These are phyloP conservation scores for Ogataea zsoltii DNA, from an alignment of 805 yeast species.

Conservation along the genomic window DNA sequence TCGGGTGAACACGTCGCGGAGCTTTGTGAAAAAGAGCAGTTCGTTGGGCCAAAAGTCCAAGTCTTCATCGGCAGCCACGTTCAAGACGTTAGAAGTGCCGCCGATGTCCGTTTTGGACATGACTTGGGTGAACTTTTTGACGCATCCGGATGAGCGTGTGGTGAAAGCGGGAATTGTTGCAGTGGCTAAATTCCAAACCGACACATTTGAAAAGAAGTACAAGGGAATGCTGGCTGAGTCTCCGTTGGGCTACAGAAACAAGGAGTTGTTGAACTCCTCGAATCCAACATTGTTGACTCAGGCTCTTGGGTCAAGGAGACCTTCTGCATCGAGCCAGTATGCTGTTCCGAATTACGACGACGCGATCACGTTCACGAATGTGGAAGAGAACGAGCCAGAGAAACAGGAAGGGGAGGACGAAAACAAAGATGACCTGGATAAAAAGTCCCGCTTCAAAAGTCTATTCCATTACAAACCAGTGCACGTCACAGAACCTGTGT, in stretches of 20 bases:
- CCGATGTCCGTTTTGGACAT: constrained; percentile 55
- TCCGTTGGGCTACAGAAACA: constrained; percentile 51
- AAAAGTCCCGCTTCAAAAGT: constrained; percentile 29
- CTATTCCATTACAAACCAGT: constrained; percentile 26
- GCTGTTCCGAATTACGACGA: constrained; percentile 24
- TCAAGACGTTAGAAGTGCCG: constrained; percentile 35
- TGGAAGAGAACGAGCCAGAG: constrained; percentile 17
- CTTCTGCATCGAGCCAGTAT: constrained; percentile 7
- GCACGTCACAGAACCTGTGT: constrained; percentile 25
- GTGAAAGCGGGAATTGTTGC: constrained; percentile 55
- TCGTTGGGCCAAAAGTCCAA: constrained; percentile 15
- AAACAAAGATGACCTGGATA: constrained; percentile 16
- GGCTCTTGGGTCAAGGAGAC: constrained; percentile 13
- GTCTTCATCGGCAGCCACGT: constrained; percentile 9
- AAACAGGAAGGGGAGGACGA: constrained; percentile 21
- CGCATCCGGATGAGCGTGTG: constrained; percentile 60
- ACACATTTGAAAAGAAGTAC: constrained; percentile 54
- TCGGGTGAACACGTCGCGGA: constrained; percentile 24
- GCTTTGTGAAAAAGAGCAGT: constrained; percentile 13
- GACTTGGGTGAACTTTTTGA: constrained; percentile 57
- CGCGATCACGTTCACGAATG: constrained; percentile 29
- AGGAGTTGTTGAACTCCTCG: constrained; percentile 32
- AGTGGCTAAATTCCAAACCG: constrained; percentile 46
- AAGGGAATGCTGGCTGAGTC: constrained; percentile 60
- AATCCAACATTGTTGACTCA: constrained; percentile 21